Percentiles rank a stretch among this genome's conserved stretches.
Conservation (phyloP, 2,329 filamentous ascomycete genomes). For the Microsporum audouinii region DNA sequence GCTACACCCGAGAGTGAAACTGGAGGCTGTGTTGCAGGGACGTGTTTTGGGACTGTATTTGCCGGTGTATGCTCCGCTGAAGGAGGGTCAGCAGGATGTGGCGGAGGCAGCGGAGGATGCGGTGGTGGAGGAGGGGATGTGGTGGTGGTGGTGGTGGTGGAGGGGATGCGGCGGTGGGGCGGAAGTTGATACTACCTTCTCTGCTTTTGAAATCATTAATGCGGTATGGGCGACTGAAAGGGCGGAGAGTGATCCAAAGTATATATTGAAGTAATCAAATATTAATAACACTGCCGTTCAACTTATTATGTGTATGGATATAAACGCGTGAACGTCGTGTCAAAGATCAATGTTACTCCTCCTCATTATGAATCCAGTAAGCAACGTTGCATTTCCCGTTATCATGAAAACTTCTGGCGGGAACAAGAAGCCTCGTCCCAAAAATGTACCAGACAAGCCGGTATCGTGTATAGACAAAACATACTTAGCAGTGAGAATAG, state of each 20-base stretch:
- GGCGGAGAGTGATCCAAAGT: no score
- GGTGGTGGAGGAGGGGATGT: conserved; percentile 24
- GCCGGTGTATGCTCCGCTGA: conserved; percentile 34
- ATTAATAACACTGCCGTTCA: not conserved
- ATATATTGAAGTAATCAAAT: no score
- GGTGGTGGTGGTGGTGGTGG: conserved; percentile 29
- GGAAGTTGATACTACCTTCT: conserved; percentile 17
- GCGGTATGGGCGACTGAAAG: no score
- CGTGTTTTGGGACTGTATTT: conserved; percentile 22
- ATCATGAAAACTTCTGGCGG: not conserved
- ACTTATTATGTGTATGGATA: not conserved
- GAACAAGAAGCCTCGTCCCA: not conserved
- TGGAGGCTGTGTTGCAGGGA: conserved; percentile 40
- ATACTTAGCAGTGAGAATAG: not conserved
- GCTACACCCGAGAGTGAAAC: conserved; percentile 18
- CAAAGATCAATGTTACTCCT: not conserved
- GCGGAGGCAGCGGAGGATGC: conserved; percentile 27
- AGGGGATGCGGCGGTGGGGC: conserved; percentile 35
- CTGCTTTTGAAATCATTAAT: no score
- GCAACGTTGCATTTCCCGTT: not conserved
- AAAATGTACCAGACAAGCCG: not conserved
- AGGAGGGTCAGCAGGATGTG: conserved; percentile 19
- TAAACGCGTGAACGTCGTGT: not conserved
- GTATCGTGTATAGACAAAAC: not conserved
- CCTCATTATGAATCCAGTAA: not conserved